Evolutionary conservation across 495 filamentous ascomycete species (phyloP), one percentile per base, ranked within the genome.

Genomic region (Barbatosphaeria neglecta): DNA sequence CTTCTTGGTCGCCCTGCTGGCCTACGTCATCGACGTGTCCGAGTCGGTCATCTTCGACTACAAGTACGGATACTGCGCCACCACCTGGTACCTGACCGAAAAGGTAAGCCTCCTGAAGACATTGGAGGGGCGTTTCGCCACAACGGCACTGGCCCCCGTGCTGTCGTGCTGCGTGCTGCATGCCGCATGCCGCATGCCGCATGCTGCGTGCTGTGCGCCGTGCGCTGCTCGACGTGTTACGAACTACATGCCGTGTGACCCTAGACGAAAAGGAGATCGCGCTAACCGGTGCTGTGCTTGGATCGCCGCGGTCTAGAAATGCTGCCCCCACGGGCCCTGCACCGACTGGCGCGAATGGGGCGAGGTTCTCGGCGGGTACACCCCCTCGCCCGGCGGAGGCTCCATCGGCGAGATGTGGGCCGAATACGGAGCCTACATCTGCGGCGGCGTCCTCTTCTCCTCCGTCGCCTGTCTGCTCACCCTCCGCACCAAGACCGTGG

Each of bases 21-120:
- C 92, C 8, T 98, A 95, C 65, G 78, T 83, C 24, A 86, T 98
- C 46, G 84, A 95, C 64, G 73, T 95, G 4, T 81, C 84, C 6
- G 92, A 98, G 65, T 77, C 80, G 7, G 75, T 77, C 8, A 68
- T 93, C 0, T 98, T 94, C 55, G 90, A 96, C 63, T 77, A 82
- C 59, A 98, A 98, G 60, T 77, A 87, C 51, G 92, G 92, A 7
- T 88, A 90, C 56, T 98, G 92, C 61, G 75, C 69, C 22, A 72
- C 68, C 39, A 66, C 66, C 2, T 94, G 83, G 81, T 83, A 83
- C 49, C 60, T 77, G 6, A 86, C 76, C 62, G 84, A 82, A 49
- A 83, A 82, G 69, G 70, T 70, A 58, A 52, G 50, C 41, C 16
- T n/a, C 9, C n/a, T 10, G 19, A 16, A 7, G 17, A 4, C 9